Percentiles rank a stretch among this genome's conserved stretches.
Conservation (phyloP, 1,284 basidiomycete species). For the Prillingera fragicola region DNA sequence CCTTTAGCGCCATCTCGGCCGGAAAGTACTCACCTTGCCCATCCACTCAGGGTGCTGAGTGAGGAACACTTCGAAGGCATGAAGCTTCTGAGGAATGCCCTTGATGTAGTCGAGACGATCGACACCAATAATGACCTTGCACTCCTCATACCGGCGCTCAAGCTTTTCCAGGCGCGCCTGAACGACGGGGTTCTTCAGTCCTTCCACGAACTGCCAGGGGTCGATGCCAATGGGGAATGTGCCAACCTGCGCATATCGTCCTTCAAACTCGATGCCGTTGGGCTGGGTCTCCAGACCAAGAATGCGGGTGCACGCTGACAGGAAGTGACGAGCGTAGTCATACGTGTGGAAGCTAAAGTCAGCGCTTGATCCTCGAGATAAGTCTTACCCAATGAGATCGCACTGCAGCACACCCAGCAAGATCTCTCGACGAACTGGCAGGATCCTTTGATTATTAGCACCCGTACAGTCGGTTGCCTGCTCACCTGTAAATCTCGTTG, state of each 20-base stretch:
- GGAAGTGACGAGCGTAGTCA: slow-evolving; percentile 98
- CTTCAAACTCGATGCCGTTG: slow-evolving; percentile 94
- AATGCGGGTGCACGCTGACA: slow-evolving; percentile 95
- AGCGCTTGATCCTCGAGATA: not conserved
- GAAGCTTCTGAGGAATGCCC: slow-evolving; percentile 96
- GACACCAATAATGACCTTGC: slow-evolving; percentile 97
- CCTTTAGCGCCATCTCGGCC: not conserved
- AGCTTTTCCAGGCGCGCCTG: slow-evolving; percentile 72
- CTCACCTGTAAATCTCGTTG: slow-evolving; percentile 92
- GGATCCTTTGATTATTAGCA: slow-evolving; percentile 59
- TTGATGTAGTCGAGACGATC: slow-evolving; percentile 99
- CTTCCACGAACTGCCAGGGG: slow-evolving; percentile 83
- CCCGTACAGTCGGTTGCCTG: not conserved
- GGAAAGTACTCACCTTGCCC: slow-evolving; percentile 63
- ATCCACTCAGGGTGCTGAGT: slow-evolving; percentile 99
- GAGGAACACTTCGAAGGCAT: slow-evolving; percentile 93
- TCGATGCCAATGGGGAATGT: slow-evolving; percentile 99
- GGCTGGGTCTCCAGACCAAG: slow-evolving; percentile 95
- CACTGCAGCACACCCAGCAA: slow-evolving; percentile 90
- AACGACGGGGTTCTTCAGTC: slow-evolving; percentile 71
- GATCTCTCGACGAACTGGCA: slow-evolving; percentile 95
- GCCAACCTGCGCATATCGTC: slow-evolving; percentile 90
- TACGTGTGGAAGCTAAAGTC: slow-evolving; percentile 81
- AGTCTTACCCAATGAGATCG: slow-evolving; percentile 72
- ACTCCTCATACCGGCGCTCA: slow-evolving; percentile 83